Percentiles rank a stretch among this genome's conserved stretches.
phyloP scores from a whole-genome alignment of 805 yeast genomes.

The Kodamaea kakaduensis region DNA sequence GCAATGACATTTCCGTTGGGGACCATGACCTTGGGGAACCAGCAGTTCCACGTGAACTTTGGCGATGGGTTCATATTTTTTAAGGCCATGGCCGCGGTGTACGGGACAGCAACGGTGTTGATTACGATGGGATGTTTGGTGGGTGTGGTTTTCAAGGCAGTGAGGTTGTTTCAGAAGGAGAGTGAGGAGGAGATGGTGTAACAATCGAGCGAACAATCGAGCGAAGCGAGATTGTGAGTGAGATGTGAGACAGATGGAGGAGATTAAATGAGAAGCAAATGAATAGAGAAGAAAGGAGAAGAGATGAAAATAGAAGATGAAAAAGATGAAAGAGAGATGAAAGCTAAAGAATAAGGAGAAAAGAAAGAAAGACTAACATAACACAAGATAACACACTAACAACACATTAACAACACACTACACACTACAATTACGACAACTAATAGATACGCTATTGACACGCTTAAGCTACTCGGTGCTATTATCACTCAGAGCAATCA shows the following conservation, averaged over 20 bases:
- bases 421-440: too few relatives aligned
- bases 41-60: constrained; percentile 38
- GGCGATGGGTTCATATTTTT: constrained; percentile 48
- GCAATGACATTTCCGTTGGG: constrained; percentile 89
- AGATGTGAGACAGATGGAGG: too few relatives aligned
- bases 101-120: constrained; percentile 49
- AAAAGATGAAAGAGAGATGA: background rate
- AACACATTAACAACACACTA: too few relatives aligned
- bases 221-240: too few relatives aligned
- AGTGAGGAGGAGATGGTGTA: too few relatives aligned
- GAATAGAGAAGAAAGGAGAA: too few relatives aligned
- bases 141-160: constrained; percentile 23
- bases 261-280: too few relatives aligned
- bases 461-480: too few relatives aligned
- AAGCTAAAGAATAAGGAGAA: background rate
- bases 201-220: too few relatives aligned
- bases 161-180: background rate
- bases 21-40: constrained; percentile 56
- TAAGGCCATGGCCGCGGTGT: constrained; percentile 58
- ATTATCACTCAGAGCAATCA: too few relatives aligned
- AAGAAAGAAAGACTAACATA: background rate
- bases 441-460: too few relatives aligned
- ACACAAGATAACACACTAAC: too few relatives aligned
- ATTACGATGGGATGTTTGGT: constrained; percentile 34
- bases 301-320: background rate